Evolutionary conservation across 2,329 filamentous ascomycete species (phyloP), one percentile per base, ranked within the genome.

Genomic region (Plenodomus lindquistii): DNA sequence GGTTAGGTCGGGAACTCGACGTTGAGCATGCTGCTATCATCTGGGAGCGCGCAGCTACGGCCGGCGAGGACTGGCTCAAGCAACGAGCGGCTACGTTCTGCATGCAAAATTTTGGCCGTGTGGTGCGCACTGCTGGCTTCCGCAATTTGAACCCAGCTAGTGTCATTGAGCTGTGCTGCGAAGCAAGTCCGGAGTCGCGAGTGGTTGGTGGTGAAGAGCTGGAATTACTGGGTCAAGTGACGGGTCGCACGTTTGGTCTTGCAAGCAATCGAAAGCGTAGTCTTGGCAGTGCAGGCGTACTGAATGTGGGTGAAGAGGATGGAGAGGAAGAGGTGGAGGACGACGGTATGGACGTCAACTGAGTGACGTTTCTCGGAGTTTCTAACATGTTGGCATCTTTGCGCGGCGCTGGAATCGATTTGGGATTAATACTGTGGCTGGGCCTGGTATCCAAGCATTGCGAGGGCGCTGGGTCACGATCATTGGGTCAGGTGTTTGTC

Each of bases 21-120:
- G 88, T 97, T 34, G 90, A 96, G 51, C 91, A 97, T 66, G 93
- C 93, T 2, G 96, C 94, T 56, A 87, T 95, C 60, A 92, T 96
- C 47, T 99, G 95, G 91, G 92, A 97, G 72, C 91, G 91, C 57
- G 91, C 94, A 2, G 88, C 87, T 7, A 85, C 93, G 13, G 93
- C 94, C 15, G 89, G 87, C 60, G 94, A 99, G 73, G 90, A 96
- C 44, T 97, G 92, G 91, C 81, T 99, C 34, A 89, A 91, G 70
- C 89, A 89, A 62, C 86, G 93, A 44, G 91, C 94, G 0, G 92
- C 92, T 0, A 81, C 80, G 39, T 97, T 95, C 73, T 97, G 91
- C 68, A 84, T 99, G 73, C 88, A 87, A 34, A 90, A 97, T 71
- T 99, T 94, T 91, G 94, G 94, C 44, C 86, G 94, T 39, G 85